phyloP scores from a whole-genome alignment of 1,284 basidiomycete species.

The Ceratobasidium sp. region DNA sequence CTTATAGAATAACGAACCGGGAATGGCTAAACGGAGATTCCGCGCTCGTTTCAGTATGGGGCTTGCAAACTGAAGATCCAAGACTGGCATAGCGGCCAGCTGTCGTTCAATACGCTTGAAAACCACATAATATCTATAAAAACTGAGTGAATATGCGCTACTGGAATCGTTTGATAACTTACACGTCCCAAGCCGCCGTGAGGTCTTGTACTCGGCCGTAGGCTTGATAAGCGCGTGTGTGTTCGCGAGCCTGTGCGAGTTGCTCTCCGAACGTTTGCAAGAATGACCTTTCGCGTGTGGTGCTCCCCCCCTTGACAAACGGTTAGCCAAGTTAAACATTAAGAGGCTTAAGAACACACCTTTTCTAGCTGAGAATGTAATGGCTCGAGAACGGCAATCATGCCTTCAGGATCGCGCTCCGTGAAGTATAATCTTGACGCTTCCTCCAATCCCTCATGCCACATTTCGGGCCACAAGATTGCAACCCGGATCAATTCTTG shows the following conservation, averaged over 20 bases:
- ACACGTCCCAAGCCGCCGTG: conserved; percentile 99
- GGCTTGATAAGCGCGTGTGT: conserved; percentile 85
- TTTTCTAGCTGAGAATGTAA: conserved; percentile 93
- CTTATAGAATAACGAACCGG: neutral
- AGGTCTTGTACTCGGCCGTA: conserved; percentile 91
- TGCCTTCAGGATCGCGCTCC: conserved; percentile 98
- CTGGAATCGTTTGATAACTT: neutral
- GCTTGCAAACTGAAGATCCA: conserved; percentile 29
- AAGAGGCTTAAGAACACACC: conserved; percentile 59
- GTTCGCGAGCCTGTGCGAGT: conserved; percentile 92
- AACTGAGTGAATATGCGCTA: neutral
- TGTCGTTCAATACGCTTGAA: conserved; percentile 37
- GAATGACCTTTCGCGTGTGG: conserved; percentile 95
- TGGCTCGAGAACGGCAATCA: conserved; percentile 95
- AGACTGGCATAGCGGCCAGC: conserved; percentile 22
- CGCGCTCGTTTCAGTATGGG: conserved; percentile 26
- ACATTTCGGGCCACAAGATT: conserved; percentile 98
- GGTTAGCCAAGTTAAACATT: neutral
- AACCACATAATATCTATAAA: conserved; percentile 19
- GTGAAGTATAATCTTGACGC: conserved; percentile 97
- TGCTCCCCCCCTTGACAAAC: conserved; percentile 82
- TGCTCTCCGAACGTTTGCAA: conserved; percentile 94
- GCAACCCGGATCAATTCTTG: conserved; percentile 97
- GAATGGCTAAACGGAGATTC: conserved; percentile 13
- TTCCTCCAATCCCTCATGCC: conserved; percentile 99